Evolutionary conservation across 2,329 filamentous ascomycete genomes (phyloP), one percentile per base, ranked within the genome.

Genomic region (Gremmenia infestans): DNA sequence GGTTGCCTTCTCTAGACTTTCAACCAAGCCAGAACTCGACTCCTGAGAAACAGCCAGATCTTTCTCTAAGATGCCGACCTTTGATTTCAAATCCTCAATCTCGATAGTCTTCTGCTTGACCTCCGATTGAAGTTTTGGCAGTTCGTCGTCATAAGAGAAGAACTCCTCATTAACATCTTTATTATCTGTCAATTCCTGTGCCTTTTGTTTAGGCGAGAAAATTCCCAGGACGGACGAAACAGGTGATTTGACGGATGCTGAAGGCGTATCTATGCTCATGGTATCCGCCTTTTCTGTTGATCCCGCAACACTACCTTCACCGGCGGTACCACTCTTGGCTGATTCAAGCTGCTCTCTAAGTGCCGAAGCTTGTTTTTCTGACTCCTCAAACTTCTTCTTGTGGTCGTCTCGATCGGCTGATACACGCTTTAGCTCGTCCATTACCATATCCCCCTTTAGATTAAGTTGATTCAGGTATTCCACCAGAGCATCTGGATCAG

Each of bases 381-480:
- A 77, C 49, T 86, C 82, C n/a, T 88, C 83, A 2, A 85, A 75
- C 70, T 89, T 91, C 72, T 87, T 88, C 71, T 91, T 93, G 58
- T 88, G 78, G 15, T 85, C 82, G 58, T 96, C 90, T 57, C 88
- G 87, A 68, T 97, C 92, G 3, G 81, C 81, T 0, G 91, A 88
- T 0, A 97, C 85, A 12, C 91, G 81, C 74, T 95, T 97, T 55
- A 97, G 78, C 72, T 99, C 94, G 47, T 96, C 88, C 82, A 95
- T 86, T 3, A 96, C 86, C 89, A 99, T 95, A 66, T 96, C 90
- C 43, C 87, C 86, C 68, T 95, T 93, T 52, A 92, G 72, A 59
- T 86, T 93, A 42, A 96, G 74, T 71, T 97, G 91, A 64, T 87
- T 91, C 28, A 99, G 78, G 67, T 97, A 99, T 72, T 97, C 93